Evolutionary conservation across 2,329 filamentous ascomycete species (phyloP).

Genomic region (Penicillium sp.): DNA sequence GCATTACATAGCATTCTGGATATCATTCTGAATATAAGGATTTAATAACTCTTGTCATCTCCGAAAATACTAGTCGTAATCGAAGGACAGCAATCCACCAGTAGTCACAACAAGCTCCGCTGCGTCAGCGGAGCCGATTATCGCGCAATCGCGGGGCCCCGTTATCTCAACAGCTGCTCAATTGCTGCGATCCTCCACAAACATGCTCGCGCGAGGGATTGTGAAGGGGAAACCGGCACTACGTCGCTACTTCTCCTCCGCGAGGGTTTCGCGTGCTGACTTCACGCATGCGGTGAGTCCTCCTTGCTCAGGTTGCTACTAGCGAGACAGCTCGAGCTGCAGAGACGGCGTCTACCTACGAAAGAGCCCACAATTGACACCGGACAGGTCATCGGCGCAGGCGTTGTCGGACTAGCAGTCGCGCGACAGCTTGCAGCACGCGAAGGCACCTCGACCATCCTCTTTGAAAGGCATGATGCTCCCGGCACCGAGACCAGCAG

Average conservation of each 20-base stretch:
- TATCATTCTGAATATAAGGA: slow-evolving; percentile 7
- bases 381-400: slow-evolving; percentile 61
- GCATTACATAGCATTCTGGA: not conserved
- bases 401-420: slow-evolving; percentile 76
- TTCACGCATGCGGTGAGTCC: slow-evolving; percentile 59
- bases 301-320: not conserved
- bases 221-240: slow-evolving; percentile 5
- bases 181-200: slow-evolving; percentile 7
- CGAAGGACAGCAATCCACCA: not conserved
- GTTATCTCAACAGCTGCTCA: slow-evolving; percentile 8
- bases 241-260: slow-evolving; percentile 44
- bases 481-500: slow-evolving; percentile 84
- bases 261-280: slow-evolving; percentile 48
- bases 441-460: slow-evolving; percentile 63
- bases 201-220: slow-evolving; percentile 15
- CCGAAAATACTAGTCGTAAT: not conserved
- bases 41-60: not conserved
- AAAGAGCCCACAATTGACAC: slow-evolving; percentile 6
- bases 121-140: slow-evolving; percentile 4
- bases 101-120: not conserved
- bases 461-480: slow-evolving; percentile 74
- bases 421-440: slow-evolving; percentile 67
- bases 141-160: slow-evolving; percentile 8
- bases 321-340: not conserved
- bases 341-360: not conserved